Evolutionary conservation across 1,139 yeast species (phyloP), one percentile per base, ranked within the genome.

Genomic region (Hansenula sp.): DNA sequence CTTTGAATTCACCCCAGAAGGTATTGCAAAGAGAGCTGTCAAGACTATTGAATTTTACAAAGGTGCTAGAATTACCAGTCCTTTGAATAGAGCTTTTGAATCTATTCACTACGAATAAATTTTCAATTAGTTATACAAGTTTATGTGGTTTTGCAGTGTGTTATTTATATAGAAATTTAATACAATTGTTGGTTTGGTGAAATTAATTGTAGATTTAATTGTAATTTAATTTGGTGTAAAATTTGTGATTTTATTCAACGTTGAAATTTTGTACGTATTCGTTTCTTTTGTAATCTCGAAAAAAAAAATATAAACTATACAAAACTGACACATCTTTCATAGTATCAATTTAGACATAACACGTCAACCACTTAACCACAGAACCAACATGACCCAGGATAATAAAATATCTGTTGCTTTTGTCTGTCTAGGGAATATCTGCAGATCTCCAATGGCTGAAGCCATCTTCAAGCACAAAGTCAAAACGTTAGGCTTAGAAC

Each of bases 371-470:
- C 26, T 13, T 13, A 10, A 18, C 11, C 22, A 29, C 22, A 17
- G 5, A 10, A 19, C 20, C 12, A 34, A 16, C 31, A 29, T 25
- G 35, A 34, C 32, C 4, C 29, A 38, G 12, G 34, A 42, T 26
- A 45, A 42, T 36, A 44, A 70, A 39, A 60, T 81, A 11, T 73
- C 84, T 1, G 92, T 88, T 29, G 95, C 95, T 0, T 90, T 90
- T 59, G 94, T 89, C 2, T 90, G 97, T 58, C 69, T 89, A 18
- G 97, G 97, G 3, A 90, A 90, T 62, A 88, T 89, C 34, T 90
- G 98, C 58, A 92, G 97, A 40, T 89, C 97, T 1, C 97, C 97
- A 11, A 90, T 90, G 97, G 97, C 98, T 0, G 97, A 90, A 60
- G 97, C 96, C 0, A 85, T 89, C 1, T 88, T 89, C 65, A 70